Conservation (phyloP, 2,329 filamentous ascomycete species). For the Verticillium klebahnii region DNA sequence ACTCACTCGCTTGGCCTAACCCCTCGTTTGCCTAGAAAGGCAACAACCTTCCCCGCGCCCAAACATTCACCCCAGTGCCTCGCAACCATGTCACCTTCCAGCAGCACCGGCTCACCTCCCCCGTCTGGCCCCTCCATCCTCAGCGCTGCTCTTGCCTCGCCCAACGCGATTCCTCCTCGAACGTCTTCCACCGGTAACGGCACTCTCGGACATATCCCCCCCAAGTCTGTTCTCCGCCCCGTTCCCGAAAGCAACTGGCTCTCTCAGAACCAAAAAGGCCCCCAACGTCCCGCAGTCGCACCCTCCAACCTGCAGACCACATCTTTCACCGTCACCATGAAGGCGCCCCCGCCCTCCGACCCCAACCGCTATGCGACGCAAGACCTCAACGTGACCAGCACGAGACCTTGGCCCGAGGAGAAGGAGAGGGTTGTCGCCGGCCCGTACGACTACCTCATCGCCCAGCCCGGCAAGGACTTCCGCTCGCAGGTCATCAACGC, state of each 20-base stretch:
- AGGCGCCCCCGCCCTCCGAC: constrained; percentile 37
- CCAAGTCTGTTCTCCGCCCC: constrained; percentile 41
- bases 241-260: constrained; percentile 62
- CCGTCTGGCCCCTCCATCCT: constrained; percentile 10
- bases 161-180: constrained; percentile 66
- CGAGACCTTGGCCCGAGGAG: constrained; percentile 60
- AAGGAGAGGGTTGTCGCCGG: constrained; percentile 76
- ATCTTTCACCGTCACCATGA: constrained; percentile 30
- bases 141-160: constrained; percentile 27
- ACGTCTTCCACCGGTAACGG: constrained; percentile 56
- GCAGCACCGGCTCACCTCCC: constrained; percentile 8
- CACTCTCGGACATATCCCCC: constrained; percentile 20
- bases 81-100: background rate
- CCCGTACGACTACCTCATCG: constrained; percentile 76
- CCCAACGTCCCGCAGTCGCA: constrained; percentile 11
- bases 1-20: background rate
- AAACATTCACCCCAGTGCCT: background rate
- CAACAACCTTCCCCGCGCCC: background rate
- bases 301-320: constrained; percentile 14
- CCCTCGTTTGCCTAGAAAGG: background rate
- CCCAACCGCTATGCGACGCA: constrained; percentile 49
- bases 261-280: constrained; percentile 28
- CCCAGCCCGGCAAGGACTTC: constrained; percentile 81
- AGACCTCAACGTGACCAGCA: constrained; percentile 47
- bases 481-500: constrained; percentile 73